Evolutionary conservation across 1,284 basidiomycete genomes (phyloP), one percentile per base, ranked within the genome.

Genomic region (Quambalaria eucalypti): DNA sequence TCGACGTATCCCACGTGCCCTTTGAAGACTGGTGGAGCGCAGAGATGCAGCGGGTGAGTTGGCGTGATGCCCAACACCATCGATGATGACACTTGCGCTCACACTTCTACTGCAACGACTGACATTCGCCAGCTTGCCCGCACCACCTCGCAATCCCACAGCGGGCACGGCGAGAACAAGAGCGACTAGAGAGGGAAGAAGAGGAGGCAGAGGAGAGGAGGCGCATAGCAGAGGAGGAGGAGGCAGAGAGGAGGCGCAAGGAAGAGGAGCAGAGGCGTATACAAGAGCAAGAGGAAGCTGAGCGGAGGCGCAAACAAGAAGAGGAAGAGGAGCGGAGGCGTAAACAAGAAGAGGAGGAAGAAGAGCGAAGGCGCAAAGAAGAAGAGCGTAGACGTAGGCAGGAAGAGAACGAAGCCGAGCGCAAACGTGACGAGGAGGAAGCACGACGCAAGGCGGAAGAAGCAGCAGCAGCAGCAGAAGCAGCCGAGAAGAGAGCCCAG

Each of bases 1-100:
- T 73, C 1, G 58, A 61, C n/a, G 29, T 65, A 7, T 51, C 60
- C 9, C 66, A 55, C 52, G 63, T 64, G 1, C 30, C 54, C 5
- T 74, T 74, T 53, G 73, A 73, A 42, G 64, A 62, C 26, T 73
- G 70, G 70, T 73, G 70, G 70, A 29, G 50, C 1, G 59, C 55
- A 9, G 71, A 73, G 56, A 52, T 71, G 9, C 42, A 44, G 28
- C 30, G 46, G 47, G 54, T 59, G 31, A 48, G 59, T 55, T n/a
- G 29, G 8, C 7, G 2, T 9, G 25, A n/a, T n/a, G n/a, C n/a
- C n/a, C n/a, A n/a, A n/a, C n/a, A n/a, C n/a, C n/a, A n/a, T n/a
- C n/a, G 19, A n/a, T 47, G 31, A 48, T 51, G n/a, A 28, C 19
- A 29, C 7, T 29, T 54, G 3, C 25, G 6, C 23, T 4, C 23